Evolutionary conservation across 2,329 filamentous ascomycete genomes (phyloP).

Genomic region (Diaporthe batatas): DNA sequence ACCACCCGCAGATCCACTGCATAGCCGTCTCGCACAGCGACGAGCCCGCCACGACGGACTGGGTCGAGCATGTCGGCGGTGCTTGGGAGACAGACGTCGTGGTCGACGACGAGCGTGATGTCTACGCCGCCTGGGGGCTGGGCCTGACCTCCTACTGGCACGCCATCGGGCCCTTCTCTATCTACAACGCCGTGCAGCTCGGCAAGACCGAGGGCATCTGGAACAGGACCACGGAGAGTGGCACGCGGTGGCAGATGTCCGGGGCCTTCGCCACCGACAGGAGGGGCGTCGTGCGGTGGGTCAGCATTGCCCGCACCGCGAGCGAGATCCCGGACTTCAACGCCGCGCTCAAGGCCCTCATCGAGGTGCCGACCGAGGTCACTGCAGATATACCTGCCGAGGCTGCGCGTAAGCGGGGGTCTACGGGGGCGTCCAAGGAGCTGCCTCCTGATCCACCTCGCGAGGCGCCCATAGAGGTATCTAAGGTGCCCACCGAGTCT

Average conservation of each 20-base stretch:
- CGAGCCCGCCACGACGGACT: slow-evolving; percentile 65
- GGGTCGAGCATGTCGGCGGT: slow-evolving; percentile 69
- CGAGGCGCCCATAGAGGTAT: not conserved
- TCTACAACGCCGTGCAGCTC: slow-evolving; percentile 70
- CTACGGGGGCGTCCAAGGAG: not conserved
- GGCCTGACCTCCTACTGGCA: slow-evolving; percentile 73
- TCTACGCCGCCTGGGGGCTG: slow-evolving; percentile 76
- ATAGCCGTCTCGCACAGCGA: slow-evolving; percentile 74
- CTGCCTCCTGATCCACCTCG: not conserved
- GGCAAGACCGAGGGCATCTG: slow-evolving; percentile 74
- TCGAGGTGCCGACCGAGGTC: slow-evolving; percentile 33
- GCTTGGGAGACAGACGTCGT: slow-evolving; percentile 71
- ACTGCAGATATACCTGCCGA: slow-evolving; percentile 4
- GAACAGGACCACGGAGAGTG: slow-evolving; percentile 75
- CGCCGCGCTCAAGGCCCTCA: slow-evolving; percentile 53
- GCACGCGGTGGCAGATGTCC: slow-evolving; percentile 76
- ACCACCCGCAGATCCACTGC: slow-evolving; percentile 65
- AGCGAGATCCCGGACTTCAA: slow-evolving; percentile 68
- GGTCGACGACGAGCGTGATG: slow-evolving; percentile 69
- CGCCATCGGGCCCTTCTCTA: slow-evolving; percentile 68
- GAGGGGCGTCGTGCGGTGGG: slow-evolving; percentile 67
- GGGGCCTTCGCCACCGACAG: slow-evolving; percentile 74
- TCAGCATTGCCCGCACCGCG: slow-evolving; percentile 59
- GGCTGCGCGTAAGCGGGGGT: not conserved
- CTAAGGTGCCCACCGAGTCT: not conserved